Conservation (phyloP, 2,329 filamentous ascomycete genomes). For the Fusarium pilosicola region DNA sequence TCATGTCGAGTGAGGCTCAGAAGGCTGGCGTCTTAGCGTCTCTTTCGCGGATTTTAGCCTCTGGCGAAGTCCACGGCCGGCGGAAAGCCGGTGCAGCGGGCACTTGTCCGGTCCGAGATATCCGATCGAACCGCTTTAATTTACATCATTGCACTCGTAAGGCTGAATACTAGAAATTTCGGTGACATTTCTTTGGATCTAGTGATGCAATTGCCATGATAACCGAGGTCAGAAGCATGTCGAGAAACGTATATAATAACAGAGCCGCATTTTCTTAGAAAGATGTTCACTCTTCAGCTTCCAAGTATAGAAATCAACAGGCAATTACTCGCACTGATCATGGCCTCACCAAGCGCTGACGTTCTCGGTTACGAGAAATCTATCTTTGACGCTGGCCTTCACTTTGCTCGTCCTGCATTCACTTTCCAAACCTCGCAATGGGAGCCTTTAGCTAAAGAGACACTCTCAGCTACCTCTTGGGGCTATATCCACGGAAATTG, state of each 20-base stretch:
- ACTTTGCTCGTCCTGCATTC: constrained; percentile 7
- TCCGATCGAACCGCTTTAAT: background rate
- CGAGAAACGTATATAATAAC: background rate
- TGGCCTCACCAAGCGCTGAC: constrained; percentile 3
- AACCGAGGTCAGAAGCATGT: background rate
- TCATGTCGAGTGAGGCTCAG: background rate
- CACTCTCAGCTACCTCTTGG: constrained; percentile 27
- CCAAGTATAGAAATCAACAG: background rate
- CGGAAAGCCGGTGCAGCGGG: background rate
- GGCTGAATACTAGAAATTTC: background rate
- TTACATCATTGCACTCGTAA: background rate
- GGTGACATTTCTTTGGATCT: background rate
- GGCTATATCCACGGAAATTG: constrained; percentile 30
- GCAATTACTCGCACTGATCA: background rate
- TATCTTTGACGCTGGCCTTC: constrained; percentile 8
- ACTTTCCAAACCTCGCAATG: constrained; percentile 12
- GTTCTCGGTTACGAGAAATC: constrained; percentile 18
- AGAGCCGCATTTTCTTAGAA: background rate
- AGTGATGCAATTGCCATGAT: background rate
- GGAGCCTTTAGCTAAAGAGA: constrained; percentile 18
- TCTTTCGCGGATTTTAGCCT: background rate
- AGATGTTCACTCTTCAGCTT: background rate
- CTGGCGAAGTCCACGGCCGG: background rate
- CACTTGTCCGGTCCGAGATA: constrained; percentile 1
- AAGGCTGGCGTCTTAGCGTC: background rate